Conservation (phyloP, 78 protist species). For the Chrysochromulina tobinii region DNA sequence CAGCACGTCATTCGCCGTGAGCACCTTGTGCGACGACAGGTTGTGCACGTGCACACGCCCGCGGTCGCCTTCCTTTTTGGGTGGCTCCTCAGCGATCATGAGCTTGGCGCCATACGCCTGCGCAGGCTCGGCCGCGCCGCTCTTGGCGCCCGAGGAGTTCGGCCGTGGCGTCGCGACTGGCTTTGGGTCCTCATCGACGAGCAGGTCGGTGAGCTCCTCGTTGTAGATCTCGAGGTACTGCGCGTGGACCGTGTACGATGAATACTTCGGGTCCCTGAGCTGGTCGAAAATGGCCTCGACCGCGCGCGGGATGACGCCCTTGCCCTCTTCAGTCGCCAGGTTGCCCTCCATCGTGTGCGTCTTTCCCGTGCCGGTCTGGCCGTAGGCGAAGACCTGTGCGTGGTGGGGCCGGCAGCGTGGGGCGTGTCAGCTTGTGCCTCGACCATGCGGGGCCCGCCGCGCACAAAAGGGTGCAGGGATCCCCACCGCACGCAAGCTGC, state of each 20-base stretch:
- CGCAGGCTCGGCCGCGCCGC: background rate
- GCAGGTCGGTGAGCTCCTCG: slow-evolving; percentile 56
- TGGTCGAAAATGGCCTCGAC: slow-evolving; percentile 40
- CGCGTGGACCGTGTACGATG: background rate
- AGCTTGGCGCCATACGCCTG: background rate
- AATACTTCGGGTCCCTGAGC: background rate
- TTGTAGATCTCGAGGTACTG: slow-evolving; percentile 50
- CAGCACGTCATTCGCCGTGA: slow-evolving; percentile 7
- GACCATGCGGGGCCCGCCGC: no score
- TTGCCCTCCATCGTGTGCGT: slow-evolving; percentile 61
- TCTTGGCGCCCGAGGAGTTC: background rate
- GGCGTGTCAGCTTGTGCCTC: no score
- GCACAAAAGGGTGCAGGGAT: no score
- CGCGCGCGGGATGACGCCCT: slow-evolving; percentile 48
- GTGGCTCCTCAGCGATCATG: slow-evolving; percentile 11
- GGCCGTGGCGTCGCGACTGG: background rate
- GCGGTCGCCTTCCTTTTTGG: background rate
- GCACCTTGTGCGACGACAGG: slow-evolving; percentile 23
- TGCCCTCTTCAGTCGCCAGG: background rate
- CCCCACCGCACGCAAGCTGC: no score
- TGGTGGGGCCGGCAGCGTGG: no score
- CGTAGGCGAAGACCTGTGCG: slow-evolving; percentile 48
- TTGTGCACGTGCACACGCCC: slow-evolving; percentile 31
- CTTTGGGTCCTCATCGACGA: slow-evolving; percentile 4
- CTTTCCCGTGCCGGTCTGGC: slow-evolving; percentile 61